Percentiles rank a stretch among this genome's conserved stretches.
Evolutionary conservation across 2,329 filamentous ascomycete genomes (phyloP).

Genomic region (Huntiella bhutanensis): DNA sequence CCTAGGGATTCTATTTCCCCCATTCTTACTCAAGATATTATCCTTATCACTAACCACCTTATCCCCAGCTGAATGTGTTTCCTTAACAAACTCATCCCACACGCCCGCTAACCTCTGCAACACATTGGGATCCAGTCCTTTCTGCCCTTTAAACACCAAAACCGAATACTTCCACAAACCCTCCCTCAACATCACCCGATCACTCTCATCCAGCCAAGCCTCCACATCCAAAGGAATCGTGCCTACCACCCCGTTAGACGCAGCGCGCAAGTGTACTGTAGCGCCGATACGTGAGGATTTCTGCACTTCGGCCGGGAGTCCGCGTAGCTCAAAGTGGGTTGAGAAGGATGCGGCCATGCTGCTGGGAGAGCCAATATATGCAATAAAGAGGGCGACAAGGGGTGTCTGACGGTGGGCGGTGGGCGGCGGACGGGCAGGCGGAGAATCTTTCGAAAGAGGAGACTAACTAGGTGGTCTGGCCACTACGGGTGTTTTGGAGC

Average conservation of each 20-base stretch:
- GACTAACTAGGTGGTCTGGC: too few species aligned
- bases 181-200: constrained; percentile 5
- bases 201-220: constrained; percentile 3
- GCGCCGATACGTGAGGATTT: constrained; percentile 11
- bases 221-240: background rate
- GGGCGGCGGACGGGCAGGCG: too few species aligned
- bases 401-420: too few species aligned
- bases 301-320: constrained; percentile 2
- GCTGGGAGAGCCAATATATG: too few species aligned
- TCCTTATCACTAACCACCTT: constrained; percentile 11
- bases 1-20: constrained; percentile 8
- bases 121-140: constrained; percentile 7
- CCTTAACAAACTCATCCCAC: constrained; percentile 11
- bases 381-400: too few species aligned
- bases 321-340: constrained; percentile 9
- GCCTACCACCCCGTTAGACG: background rate
- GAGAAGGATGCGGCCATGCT: constrained; percentile 1
- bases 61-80: constrained; percentile 10
- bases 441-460: too few species aligned
- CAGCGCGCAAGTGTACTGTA: constrained; percentile 3
- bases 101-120: constrained; percentile 6
- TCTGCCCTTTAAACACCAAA: constrained; percentile 9
- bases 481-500: too few species aligned
- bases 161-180: constrained; percentile 9
- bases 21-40: constrained; percentile 9